phyloP scores from a whole-genome alignment of 2,329 filamentous ascomycete genomes.

The Fusarium newnesense region DNA sequence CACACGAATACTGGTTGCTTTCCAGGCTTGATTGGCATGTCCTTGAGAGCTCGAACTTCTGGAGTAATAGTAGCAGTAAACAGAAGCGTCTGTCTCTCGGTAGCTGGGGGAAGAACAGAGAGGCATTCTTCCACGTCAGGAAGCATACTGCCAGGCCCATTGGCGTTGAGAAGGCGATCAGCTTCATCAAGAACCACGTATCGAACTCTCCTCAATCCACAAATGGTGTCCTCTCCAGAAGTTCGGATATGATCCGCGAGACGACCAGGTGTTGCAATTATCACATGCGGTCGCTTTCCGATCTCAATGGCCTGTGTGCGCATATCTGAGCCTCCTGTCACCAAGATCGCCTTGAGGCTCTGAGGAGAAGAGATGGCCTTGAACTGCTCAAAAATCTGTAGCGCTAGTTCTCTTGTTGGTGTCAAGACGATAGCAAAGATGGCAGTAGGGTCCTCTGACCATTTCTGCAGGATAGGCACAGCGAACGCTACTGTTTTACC shows the following conservation, averaged over 20 bases:
- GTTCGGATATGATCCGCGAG: conserved; percentile 93
- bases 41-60: conserved; percentile 88
- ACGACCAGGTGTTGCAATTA: conserved; percentile 93
- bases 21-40: conserved; percentile 74
- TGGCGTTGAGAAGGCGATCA: conserved; percentile 82
- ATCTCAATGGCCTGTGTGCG: conserved; percentile 87
- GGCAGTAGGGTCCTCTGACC: conserved; percentile 90
- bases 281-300: conserved; percentile 83
- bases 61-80: conserved; percentile 97
- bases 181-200: conserved; percentile 97
- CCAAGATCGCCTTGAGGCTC: conserved; percentile 85
- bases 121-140: conserved; percentile 92
- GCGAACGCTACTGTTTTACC: conserved; percentile 98
- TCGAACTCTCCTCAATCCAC: conserved; percentile 79
- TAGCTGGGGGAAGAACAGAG: conserved; percentile 79
- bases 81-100: conserved; percentile 87
- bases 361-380: conserved; percentile 91
- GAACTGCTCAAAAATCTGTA: conserved; percentile 97
- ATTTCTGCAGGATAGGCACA: conserved; percentile 91
- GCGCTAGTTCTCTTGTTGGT: conserved; percentile 88
- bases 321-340: conserved; percentile 95
- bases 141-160: conserved; percentile 86
- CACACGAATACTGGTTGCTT: conserved; percentile 87
- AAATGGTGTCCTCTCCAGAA: conserved; percentile 90
- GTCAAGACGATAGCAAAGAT: conserved; percentile 92